These are phyloP conservation scores for Neurospora sp. DNA, from an alignment of 495 filamentous ascomycete genomes.

Conservation along the genomic window DNA sequence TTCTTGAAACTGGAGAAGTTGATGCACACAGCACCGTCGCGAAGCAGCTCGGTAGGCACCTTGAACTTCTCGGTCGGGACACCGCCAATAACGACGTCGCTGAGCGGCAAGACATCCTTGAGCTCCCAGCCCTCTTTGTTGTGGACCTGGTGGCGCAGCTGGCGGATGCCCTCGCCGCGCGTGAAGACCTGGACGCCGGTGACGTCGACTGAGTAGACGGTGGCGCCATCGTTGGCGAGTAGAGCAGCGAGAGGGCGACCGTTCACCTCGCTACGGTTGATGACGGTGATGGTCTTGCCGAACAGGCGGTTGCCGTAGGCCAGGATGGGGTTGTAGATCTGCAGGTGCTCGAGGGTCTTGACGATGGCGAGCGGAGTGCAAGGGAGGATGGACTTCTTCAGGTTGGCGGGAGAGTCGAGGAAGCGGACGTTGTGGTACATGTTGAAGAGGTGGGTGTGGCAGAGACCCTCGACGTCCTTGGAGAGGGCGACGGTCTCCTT, in stretches of 20 bases:
- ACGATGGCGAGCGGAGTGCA: slow-evolving; percentile 93
- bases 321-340: slow-evolving; percentile 93
- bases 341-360: slow-evolving; percentile 91
- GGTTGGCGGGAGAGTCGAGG: slow-evolving; percentile 64
- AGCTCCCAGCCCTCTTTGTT: slow-evolving; percentile 66
- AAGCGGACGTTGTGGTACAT: slow-evolving; percentile 98
- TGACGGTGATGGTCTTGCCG: slow-evolving; percentile 84
- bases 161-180: slow-evolving; percentile 72
- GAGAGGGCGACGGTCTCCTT: slow-evolving; percentile 83
- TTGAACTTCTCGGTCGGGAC: slow-evolving; percentile 84
- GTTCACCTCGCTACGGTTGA: slow-evolving; percentile 92
- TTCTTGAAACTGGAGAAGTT: slow-evolving; percentile 97
- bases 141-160: slow-evolving; percentile 70
- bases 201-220: slow-evolving; percentile 89
- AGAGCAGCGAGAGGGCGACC: slow-evolving; percentile 89
- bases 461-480: slow-evolving; percentile 95
- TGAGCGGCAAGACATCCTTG: slow-evolving; percentile 70
- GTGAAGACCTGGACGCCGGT: slow-evolving; percentile 88
- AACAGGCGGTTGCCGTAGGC: slow-evolving; percentile 88
- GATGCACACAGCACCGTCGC: slow-evolving; percentile 87
- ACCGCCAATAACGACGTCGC: slow-evolving; percentile 89
- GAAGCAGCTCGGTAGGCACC: slow-evolving; percentile 69
- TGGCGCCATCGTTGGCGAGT: slow-evolving; percentile 90
- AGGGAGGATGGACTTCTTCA: slow-evolving; percentile 81
- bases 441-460: slow-evolving; percentile 91